phyloP scores from a whole-genome alignment of 306 rosid species.

The Corylus heterophylla region DNA sequence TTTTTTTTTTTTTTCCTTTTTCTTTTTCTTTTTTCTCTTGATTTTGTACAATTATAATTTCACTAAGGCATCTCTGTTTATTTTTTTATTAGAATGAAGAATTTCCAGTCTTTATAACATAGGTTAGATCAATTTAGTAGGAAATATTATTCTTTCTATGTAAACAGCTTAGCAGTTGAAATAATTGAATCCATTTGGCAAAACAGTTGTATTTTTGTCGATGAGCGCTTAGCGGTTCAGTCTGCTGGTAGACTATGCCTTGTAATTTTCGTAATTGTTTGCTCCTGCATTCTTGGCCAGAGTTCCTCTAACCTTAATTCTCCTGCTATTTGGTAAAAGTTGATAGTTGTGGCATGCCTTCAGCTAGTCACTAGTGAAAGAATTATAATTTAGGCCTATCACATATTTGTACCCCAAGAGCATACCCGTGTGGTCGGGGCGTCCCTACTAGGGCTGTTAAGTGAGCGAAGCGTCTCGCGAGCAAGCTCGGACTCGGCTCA shows the following conservation, averaged over 20 bases:
- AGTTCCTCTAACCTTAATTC: background rate
- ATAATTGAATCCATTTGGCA: conserved; percentile 41
- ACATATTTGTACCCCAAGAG: too few species aligned
- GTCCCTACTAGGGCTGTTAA: too few species aligned
- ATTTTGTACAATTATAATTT: conserved; percentile 46
- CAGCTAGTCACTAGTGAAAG: too few species aligned
- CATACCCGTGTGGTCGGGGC: too few species aligned
- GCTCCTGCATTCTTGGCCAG: background rate
- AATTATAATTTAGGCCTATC: too few species aligned
- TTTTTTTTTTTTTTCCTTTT: conserved; percentile 4
- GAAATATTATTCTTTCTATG: conserved; percentile 74
- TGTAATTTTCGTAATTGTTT: background rate
- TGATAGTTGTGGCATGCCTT: too few species aligned
- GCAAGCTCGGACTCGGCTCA: too few species aligned
- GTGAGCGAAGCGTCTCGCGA: too few species aligned
- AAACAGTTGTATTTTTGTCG: conserved; percentile 28
- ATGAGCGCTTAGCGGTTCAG: background rate
- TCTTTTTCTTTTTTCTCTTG: background rate
- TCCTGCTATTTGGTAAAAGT: background rate
- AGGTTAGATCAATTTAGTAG: conserved; percentile 67
- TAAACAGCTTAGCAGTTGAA: conserved; percentile 58
- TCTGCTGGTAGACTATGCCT: background rate
- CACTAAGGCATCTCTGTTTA: conserved; percentile 4
- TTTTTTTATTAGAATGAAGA: conserved; percentile 37
- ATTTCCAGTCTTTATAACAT: conserved; percentile 49